Evolutionary conservation across 2,329 filamentous ascomycete species (phyloP), one percentile per base, ranked within the genome.

Genomic region (Albifimbria verrucaria): DNA sequence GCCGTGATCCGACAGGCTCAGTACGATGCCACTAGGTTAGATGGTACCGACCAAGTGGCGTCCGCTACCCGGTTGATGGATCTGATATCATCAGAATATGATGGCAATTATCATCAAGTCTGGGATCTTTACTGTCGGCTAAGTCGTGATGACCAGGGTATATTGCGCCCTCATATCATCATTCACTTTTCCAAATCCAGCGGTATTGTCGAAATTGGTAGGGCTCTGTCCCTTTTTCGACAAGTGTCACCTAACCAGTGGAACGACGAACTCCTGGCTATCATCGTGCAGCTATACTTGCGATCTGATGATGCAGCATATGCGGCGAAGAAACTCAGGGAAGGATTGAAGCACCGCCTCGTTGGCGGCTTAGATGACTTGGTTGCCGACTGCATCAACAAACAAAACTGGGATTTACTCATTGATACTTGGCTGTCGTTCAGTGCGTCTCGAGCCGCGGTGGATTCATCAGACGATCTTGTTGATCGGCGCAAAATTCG

Each of bases 181-280:
- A 51, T 66, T 2, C 75, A 76, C 46, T 69, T 83, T 10, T 67
- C 75, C 6, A 66, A 59, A 17, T 79, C 78, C 3, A 63, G 62
- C 5, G 70, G 72, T n/a, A 58, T 72, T 9, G 64, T 75, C 3
- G 77, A 81, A 48, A 72, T 72, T 1, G 70, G 70, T 60, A 73
- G 77, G 52, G 70, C 78, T n/a, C 62, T 71, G 4, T 68, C 75
- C 3, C 54, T 82, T 2, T 78, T 81, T 49, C 65, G 66, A 2
- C 63, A 70, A 25, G 61, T 78, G 2, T 60, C 68, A 1, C 32
- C 58, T 2, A 57, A 67, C 0, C 52, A 64, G 7, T 80, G 77
- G 78, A 70, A 72, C 17, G 63, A 74, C 12, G 60, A 67, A 3
- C 52, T 71, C 4, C 68, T 80, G 3, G 60, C 69, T 2, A 68